These are phyloP conservation scores for Komagataella ulmi DNA, from an alignment of 805 yeast genomes.

Conservation along the genomic window DNA sequence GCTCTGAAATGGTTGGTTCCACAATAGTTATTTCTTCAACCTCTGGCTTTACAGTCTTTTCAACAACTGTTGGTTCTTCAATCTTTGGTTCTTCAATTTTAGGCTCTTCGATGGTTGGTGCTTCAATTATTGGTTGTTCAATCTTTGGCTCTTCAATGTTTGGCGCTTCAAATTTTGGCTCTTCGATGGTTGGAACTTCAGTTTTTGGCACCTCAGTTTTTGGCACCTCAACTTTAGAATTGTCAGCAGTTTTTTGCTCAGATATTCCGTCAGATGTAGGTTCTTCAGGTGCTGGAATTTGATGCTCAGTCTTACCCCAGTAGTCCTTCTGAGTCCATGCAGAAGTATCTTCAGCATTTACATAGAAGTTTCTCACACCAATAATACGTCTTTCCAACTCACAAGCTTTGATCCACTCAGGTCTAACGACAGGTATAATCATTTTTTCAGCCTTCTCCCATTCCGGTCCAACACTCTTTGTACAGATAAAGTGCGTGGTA, in stretches of 20 bases:
- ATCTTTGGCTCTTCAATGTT: conserved; percentile 2
- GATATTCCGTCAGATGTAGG: background rate
- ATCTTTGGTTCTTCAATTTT: background rate
- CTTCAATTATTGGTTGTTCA: conserved; percentile 1
- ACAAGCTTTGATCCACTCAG: conserved; percentile 96
- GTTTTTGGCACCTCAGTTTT: conserved; percentile 4
- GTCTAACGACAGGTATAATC: conserved; percentile 88
- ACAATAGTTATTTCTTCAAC: background rate
- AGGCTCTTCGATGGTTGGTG: conserved; percentile 1
- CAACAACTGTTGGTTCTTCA: background rate
- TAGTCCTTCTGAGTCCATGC: conserved; percentile 33
- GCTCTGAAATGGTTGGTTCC: background rate
- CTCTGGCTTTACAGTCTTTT: conserved; percentile 2
- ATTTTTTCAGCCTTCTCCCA: conserved; percentile 67
- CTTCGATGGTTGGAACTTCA: conserved; percentile 6
- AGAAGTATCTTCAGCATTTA: conserved; percentile 35
- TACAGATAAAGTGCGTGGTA: conserved; percentile 87
- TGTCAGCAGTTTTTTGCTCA: background rate
- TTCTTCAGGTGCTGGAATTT: background rate
- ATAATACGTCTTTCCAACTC: conserved; percentile 79
- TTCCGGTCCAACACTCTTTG: conserved; percentile 56
- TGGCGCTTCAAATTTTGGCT: conserved; percentile 6
- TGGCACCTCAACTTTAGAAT: conserved; percentile 2
- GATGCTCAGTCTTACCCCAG: conserved; percentile 7
- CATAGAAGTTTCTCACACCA: conserved; percentile 80